phyloP scores from a whole-genome alignment of 352 stramenopile species.

The Phytophthora brassicae region DNA sequence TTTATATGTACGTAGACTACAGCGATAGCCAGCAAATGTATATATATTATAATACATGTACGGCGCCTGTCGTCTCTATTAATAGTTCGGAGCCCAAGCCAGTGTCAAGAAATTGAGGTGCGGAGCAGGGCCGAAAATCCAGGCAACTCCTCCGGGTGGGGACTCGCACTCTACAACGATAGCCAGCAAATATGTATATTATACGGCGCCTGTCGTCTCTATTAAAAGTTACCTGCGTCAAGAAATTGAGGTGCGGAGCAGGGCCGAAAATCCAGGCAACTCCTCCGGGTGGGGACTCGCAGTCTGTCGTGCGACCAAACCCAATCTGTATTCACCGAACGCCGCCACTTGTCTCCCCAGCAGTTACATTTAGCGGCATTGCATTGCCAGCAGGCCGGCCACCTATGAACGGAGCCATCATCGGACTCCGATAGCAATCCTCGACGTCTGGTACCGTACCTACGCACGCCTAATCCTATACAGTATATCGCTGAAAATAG shows the following conservation, averaged over 20 bases:
- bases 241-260: constrained; percentile 19
- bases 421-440: constrained; percentile 8
- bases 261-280: constrained; percentile 27
- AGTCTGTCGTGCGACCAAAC: background rate
- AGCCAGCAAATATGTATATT: background rate
- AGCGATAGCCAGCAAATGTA: no score
- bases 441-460: constrained; percentile 22
- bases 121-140: constrained; percentile 26
- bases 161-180: background rate
- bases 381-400: background rate
- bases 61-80: no score
- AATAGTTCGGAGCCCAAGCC: no score
- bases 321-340: constrained; percentile 13
- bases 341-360: background rate
- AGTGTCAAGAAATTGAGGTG: no score
- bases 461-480: constrained; percentile 12
- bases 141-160: background rate
- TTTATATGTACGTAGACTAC: no score
- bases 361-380: constrained; percentile 4
- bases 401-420: constrained; percentile 13
- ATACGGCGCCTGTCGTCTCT: no score
- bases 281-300: background rate
- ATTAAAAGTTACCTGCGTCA: no score
- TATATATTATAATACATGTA: no score
- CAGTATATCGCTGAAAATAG: no score